Evolutionary conservation across 2,329 filamentous ascomycete genomes (phyloP).

Genomic region (Curvularia verruculosa): DNA sequence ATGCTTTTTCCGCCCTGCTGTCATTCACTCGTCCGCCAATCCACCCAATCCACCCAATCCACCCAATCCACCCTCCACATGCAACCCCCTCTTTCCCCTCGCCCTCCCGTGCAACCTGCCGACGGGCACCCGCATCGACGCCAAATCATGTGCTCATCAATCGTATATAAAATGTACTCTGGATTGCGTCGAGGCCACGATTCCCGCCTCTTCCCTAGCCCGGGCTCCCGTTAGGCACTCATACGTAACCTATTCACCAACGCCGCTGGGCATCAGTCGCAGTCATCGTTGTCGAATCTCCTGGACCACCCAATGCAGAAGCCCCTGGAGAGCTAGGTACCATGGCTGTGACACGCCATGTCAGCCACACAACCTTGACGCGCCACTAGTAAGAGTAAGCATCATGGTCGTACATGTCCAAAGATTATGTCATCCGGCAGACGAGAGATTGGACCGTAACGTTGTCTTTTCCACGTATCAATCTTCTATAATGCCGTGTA

Average conservation of each 20-base stretch:
- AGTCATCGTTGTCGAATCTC: conserved; percentile 1
- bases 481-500: neutral
- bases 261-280: neutral
- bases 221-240: neutral
- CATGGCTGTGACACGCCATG: conserved; percentile 9
- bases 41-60: too few species aligned
- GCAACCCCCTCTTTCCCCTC: conserved; percentile 19
- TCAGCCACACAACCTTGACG: neutral
- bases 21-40: conserved; percentile 14
- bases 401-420: neutral
- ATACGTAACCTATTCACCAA: neutral
- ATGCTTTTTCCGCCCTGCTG: neutral
- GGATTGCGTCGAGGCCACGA: neutral
- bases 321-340: neutral
- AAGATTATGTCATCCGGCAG: neutral
- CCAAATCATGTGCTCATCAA: conserved; percentile 27
- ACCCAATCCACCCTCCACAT: too few species aligned
- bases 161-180: neutral
- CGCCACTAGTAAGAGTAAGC: neutral
- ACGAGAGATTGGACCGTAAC: too few species aligned
- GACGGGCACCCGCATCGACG: conserved; percentile 20
- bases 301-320: conserved; percentile 8
- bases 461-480: neutral
- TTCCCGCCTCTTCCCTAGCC: neutral
- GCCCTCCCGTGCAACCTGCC: conserved; percentile 17